Evolutionary conservation across 2,329 filamentous ascomycete genomes (phyloP), one percentile per base, ranked within the genome.

Genomic region (Apiospora kogelbergensis): DNA sequence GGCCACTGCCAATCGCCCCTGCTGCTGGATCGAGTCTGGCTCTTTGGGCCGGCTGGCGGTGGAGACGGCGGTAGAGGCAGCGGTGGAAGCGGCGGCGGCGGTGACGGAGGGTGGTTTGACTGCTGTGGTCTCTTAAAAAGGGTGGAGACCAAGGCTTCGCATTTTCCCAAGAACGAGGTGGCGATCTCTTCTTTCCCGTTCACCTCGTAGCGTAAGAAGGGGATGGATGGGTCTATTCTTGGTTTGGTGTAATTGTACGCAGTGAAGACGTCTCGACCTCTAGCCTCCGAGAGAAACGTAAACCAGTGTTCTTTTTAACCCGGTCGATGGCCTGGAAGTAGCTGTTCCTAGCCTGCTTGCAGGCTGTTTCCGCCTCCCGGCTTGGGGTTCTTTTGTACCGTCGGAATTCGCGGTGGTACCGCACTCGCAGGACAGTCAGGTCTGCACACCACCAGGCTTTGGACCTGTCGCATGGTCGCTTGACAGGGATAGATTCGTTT

Each of bases 381-480:
- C 26, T 63, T 20, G 26, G 26, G 26, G 3, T 37, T 37, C 53
- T 33, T 63, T 63, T 63, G 15, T 63, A 63, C 33, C 37, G 26
- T 63, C 57, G 57, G 57, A 63, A 63, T 30, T 30, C 22, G 40
- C 57, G 26, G 22, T 63, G 30, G n/a, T 63, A 63, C 40, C 57
- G 57, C 57, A 63, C n/a, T 30, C 57, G 57, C 57, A 20, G 53
- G 53, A 63, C 53, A n/a, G 53, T 63, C 53, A 63, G 53, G 53
- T 63, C 53, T 63, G 37, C 15, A n/a, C 53, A 63, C 53, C 53
- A 30, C 53, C 22, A 30, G 57, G 57, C 57, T 63, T 63, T 63
- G 57, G 57, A 63, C 30, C 26, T 63, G 57, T 63, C 57, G 57
- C 57, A 63, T 63, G 53, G 53, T 63, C 44, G 44, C n/a, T 46